Percentiles rank a stretch among this genome's conserved stretches.
phyloP scores from a whole-genome alignment of 495 filamentous ascomycete species.

The Penicillium verhagenii region DNA sequence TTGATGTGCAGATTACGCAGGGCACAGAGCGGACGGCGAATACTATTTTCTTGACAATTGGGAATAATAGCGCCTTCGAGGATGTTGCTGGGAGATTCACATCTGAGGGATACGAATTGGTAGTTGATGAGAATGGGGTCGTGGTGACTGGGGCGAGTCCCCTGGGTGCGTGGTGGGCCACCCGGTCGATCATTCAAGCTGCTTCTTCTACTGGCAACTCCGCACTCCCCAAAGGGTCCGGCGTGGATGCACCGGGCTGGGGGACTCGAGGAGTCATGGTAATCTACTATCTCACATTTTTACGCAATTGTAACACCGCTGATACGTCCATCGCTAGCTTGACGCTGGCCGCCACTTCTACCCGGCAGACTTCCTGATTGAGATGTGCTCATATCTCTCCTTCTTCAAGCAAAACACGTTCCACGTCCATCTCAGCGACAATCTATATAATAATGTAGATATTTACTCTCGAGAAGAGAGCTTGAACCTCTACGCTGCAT shows the following conservation, averaged over 20 bases:
- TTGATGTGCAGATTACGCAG: constrained; percentile 24
- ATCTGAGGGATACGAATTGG: constrained; percentile 47
- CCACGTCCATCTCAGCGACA: constrained; percentile 54
- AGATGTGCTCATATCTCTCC: constrained; percentile 52
- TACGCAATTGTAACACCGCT: not conserved
- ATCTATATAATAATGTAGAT: constrained; percentile 43
- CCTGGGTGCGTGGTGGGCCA: constrained; percentile 53
- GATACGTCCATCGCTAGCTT: constrained; percentile 23
- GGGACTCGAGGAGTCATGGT: constrained; percentile 45
- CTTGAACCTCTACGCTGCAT: constrained; percentile 43
- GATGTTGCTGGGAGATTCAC: constrained; percentile 42
- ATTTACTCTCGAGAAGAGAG: constrained; percentile 35
- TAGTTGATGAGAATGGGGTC: constrained; percentile 35
- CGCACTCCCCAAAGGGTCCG: constrained; percentile 35
- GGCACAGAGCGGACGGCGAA: constrained; percentile 17
- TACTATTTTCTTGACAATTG: constrained; percentile 44
- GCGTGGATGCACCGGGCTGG: constrained; percentile 50
- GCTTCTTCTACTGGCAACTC: constrained; percentile 35
- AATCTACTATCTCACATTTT: not conserved
- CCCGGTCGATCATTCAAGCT: constrained; percentile 49
- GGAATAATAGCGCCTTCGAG: constrained; percentile 36
- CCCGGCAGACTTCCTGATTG: constrained; percentile 48
- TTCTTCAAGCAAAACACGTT: constrained; percentile 57
- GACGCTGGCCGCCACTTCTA: constrained; percentile 52
- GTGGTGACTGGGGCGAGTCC: constrained; percentile 50